phyloP scores from a whole-genome alignment of 768 basidiomycete species.

The Ramaria sp. region DNA sequence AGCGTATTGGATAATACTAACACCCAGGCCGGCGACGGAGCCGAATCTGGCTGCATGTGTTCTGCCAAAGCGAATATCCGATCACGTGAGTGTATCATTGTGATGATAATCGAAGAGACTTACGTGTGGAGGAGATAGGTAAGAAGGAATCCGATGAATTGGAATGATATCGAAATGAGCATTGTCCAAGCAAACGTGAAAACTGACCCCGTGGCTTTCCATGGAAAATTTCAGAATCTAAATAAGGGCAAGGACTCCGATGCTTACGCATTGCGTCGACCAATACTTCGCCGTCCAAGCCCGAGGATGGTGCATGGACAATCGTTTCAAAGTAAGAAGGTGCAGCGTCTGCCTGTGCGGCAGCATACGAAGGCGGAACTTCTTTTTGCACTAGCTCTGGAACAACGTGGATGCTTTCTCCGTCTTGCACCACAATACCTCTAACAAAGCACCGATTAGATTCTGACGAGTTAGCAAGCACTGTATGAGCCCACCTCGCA shows the following conservation, averaged over 20 bases:
- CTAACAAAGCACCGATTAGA: slow-evolving; percentile 11
- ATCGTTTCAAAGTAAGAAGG: slow-evolving; percentile 98
- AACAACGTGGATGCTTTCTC: slow-evolving; percentile 35
- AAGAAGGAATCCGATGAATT: slow-evolving; percentile 87
- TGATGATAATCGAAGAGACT: background rate
- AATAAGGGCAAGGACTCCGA: slow-evolving; percentile 52
- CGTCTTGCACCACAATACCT: slow-evolving; percentile 5
- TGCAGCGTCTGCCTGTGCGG: slow-evolving; percentile 81
- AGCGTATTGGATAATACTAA: slow-evolving; percentile 90
- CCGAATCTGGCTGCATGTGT: slow-evolving; percentile 92
- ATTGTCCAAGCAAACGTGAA: slow-evolving; percentile 76
- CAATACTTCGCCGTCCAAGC: slow-evolving; percentile 68
- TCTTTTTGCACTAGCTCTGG: slow-evolving; percentile 79
- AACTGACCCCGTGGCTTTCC: slow-evolving; percentile 49
- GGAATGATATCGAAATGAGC: slow-evolving; percentile 91
- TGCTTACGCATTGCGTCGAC: slow-evolving; percentile 67
- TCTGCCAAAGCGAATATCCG: slow-evolving; percentile 26
- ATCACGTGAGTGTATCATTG: background rate
- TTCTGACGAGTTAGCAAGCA: background rate
- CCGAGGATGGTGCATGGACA: slow-evolving; percentile 69
- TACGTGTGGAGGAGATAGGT: slow-evolving; percentile 81
- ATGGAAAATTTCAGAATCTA: slow-evolving; percentile 15
- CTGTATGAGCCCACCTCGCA: slow-evolving; percentile 29
- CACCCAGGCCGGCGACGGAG: slow-evolving; percentile 87
- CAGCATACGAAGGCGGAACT: slow-evolving; percentile 78